Percentiles rank a stretch among this genome's conserved stretches.
phyloP scores from a whole-genome alignment of 2,329 filamentous ascomycete genomes.

The Neoscytalidium dimidiatum region DNA sequence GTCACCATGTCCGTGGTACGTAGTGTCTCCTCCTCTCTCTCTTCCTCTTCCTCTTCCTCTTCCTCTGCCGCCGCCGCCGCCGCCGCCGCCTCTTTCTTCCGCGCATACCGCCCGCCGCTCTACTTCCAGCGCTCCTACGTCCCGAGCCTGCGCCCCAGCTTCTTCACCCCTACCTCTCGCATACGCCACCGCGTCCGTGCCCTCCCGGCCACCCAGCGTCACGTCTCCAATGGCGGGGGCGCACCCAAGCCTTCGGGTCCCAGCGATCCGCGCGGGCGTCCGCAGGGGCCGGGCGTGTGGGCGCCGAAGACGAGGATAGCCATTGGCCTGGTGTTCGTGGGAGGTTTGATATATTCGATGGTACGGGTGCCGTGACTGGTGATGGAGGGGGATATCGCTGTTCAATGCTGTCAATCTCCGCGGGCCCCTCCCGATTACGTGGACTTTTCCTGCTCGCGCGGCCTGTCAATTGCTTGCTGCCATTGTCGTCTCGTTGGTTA shows the following conservation, averaged over 20 bases:
- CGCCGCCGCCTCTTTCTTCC: not conserved
- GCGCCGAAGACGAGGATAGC: constrained; percentile 45
- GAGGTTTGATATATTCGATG: constrained; percentile 61
- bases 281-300: not conserved
- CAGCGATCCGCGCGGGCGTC: not conserved
- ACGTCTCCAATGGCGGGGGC: not conserved
- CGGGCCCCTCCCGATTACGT: not conserved
- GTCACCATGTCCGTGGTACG: constrained; percentile 21
- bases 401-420: no score
- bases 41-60: not conserved
- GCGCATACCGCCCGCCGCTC: constrained; percentile 4
- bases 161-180: constrained; percentile 4
- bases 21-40: not conserved
- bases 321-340: constrained; percentile 53
- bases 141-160: constrained; percentile 11
- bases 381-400: not conserved
- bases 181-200: not conserved
- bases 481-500: not conserved
- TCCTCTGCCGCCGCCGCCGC: not conserved
- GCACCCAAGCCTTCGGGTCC: not conserved
- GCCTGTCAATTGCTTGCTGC: not conserved
- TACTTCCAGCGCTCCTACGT: constrained; percentile 19
- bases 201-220: not conserved
- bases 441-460: not conserved
- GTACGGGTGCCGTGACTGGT: constrained; percentile 40